Conservation (phyloP, 305 asterid species). For the Ilex paraguariensis region DNA sequence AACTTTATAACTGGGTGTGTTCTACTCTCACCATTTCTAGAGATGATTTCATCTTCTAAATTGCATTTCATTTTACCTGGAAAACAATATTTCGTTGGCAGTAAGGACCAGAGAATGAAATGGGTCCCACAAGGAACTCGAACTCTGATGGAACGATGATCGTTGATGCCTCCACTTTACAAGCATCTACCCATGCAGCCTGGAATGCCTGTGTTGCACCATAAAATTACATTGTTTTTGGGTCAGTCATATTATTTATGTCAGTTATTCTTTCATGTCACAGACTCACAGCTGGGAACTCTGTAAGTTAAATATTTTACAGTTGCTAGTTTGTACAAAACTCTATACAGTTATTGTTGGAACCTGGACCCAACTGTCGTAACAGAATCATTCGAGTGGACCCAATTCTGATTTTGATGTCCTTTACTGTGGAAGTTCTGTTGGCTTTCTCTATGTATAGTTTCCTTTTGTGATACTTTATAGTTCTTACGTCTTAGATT, state of each 20-base stretch:
- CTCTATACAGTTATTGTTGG: slow-evolving; percentile 14
- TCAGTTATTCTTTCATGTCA: too few species aligned
- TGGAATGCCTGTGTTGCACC: slow-evolving; percentile 35
- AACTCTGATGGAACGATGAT: slow-evolving; percentile 35
- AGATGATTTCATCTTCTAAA: neutral
- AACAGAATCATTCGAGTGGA: slow-evolving; percentile 43
- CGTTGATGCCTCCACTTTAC: slow-evolving; percentile 31
- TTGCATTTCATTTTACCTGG: slow-evolving; percentile 23
- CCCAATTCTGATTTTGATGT: slow-evolving; percentile 26
- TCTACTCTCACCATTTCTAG: neutral
- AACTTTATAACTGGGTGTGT: neutral
- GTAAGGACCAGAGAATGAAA: slow-evolving; percentile 26
- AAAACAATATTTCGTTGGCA: slow-evolving; percentile 30
- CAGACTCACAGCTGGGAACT: neutral
- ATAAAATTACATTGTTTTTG: neutral
- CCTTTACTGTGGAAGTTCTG: slow-evolving; percentile 30
- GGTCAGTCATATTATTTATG: neutral
- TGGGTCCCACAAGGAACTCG: slow-evolving; percentile 24
- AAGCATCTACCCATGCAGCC: slow-evolving; percentile 38
- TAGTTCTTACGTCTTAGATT: slow-evolving; percentile 4
- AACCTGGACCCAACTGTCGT: slow-evolving; percentile 29
- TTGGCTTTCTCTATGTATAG: slow-evolving; percentile 12
- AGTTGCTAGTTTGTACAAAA: slow-evolving; percentile 22
- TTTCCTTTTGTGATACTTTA: neutral
- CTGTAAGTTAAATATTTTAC: slow-evolving; percentile 9